phyloP scores from a whole-genome alignment of 1,284 basidiomycete genomes.

The Porogramme epimiltina region DNA sequence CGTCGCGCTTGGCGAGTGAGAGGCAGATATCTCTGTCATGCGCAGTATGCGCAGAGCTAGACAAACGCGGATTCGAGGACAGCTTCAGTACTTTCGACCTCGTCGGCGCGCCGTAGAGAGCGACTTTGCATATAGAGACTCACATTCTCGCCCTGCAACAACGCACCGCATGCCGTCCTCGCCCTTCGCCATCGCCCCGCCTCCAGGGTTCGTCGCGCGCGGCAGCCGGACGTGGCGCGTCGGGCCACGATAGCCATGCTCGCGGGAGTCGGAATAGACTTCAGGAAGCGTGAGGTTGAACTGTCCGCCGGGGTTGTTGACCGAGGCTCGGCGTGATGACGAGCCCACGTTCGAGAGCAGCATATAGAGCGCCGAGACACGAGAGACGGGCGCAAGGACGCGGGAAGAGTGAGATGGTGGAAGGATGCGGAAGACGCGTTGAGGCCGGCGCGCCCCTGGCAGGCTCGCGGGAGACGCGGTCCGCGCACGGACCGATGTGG shows the following conservation, averaged over 20 bases:
- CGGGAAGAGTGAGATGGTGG: too few relatives aligned
- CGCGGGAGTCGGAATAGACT: constrained; percentile 44
- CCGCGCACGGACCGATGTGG: too few relatives aligned
- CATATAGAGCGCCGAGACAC: too few relatives aligned
- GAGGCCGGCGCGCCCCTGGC: too few relatives aligned
- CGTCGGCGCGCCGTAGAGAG: not conserved
- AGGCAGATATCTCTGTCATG: constrained; percentile 46
- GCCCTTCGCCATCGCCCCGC: constrained; percentile 65
- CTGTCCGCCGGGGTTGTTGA: constrained; percentile 3
- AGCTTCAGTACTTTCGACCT: too few relatives aligned
- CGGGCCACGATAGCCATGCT: constrained; percentile 46
- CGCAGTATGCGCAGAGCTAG: constrained; percentile 69
- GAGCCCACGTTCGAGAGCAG: constrained; percentile 6
- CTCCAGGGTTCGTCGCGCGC: constrained; percentile 56
- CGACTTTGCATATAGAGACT: constrained; percentile 36
- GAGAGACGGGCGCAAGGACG: too few relatives aligned
- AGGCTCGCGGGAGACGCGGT: too few relatives aligned
- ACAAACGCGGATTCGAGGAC: not conserved
- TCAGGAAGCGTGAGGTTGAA: constrained; percentile 27
- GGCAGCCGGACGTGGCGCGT: constrained; percentile 56
- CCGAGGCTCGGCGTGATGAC: constrained; percentile 12
- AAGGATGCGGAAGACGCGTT: too few relatives aligned
- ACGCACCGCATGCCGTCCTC: constrained; percentile 68
- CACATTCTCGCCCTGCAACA: constrained; percentile 76
- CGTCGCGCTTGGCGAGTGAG: constrained; percentile 23